These are phyloP conservation scores for Ophiostoma quercus DNA, from an alignment of 2,329 filamentous ascomycete genomes.

Conservation along the genomic window DNA sequence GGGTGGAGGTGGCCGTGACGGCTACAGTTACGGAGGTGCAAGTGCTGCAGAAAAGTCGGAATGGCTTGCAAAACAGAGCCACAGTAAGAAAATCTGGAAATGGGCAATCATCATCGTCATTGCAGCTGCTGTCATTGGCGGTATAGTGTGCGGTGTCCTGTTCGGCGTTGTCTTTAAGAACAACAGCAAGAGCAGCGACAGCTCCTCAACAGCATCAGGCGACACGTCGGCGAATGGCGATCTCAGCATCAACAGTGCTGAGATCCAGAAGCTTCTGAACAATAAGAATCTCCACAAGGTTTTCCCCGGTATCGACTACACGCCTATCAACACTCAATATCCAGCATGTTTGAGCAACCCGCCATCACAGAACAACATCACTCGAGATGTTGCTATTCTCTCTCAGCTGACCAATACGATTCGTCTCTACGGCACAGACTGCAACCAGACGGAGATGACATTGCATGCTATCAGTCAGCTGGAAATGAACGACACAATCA, in stretches of 20 bases:
- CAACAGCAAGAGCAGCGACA: constrained; percentile 34
- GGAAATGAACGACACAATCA: constrained; percentile 64
- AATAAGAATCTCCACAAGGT: constrained; percentile 83
- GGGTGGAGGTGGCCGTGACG: constrained; percentile 13
- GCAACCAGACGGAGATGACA: constrained; percentile 94
- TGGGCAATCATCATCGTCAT: constrained; percentile 63
- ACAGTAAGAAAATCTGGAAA: constrained; percentile 59
- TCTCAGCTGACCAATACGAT: constrained; percentile 85
- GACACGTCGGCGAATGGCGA: constrained; percentile 63
- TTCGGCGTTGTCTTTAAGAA: constrained; percentile 64
- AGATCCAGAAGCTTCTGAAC: constrained; percentile 72
- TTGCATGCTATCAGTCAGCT: constrained; percentile 74
- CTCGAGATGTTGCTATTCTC: constrained; percentile 81
- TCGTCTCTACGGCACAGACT: constrained; percentile 90
- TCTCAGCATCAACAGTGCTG: constrained; percentile 64
- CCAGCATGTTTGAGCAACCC: constrained; percentile 72
- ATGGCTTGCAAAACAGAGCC: constrained; percentile 57
- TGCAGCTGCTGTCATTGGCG: constrained; percentile 61
- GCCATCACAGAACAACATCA: constrained; percentile 90
- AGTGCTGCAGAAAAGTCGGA: constrained; percentile 57
- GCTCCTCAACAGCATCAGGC: constrained; percentile 49
- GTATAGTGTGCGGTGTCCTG: constrained; percentile 66
- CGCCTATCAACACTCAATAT: constrained; percentile 84
- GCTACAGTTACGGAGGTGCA: constrained; percentile 18
- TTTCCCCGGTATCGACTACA: constrained; percentile 94